A percentile compares a stretch with the other conserved stretches of the same genome.
phyloP scores from a whole-genome alignment of 1,139 yeast genomes.

The Eremothecium gossypii region DNA sequence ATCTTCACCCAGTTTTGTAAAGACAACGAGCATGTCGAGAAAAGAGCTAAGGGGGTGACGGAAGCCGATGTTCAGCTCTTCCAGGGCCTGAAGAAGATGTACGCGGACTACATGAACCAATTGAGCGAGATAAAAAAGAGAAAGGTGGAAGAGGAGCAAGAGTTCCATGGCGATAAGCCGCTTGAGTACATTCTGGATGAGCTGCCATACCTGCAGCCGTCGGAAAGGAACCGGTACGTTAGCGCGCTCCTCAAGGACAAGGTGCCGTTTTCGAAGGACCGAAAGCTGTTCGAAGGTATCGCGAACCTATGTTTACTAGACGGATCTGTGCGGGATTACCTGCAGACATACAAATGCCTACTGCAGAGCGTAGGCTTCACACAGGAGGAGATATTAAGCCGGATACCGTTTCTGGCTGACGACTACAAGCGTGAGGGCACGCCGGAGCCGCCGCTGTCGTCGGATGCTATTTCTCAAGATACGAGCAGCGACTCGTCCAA shows the following conservation, averaged over 20 bases:
- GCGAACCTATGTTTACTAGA: slow-evolving; percentile 22
- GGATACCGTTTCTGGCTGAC: slow-evolving; percentile 7
- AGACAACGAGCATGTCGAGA: slow-evolving; percentile 25
- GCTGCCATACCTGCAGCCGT: slow-evolving; percentile 18
- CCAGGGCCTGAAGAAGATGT: slow-evolving; percentile 26
- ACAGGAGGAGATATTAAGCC: slow-evolving; percentile 9
- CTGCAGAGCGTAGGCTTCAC: slow-evolving; percentile 13
- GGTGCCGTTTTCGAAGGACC: slow-evolving; percentile 7
- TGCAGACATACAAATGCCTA: slow-evolving; percentile 13
- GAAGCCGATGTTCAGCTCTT: slow-evolving; percentile 24
- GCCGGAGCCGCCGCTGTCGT: slow-evolving; percentile 4
- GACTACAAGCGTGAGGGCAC: slow-evolving; percentile 1
- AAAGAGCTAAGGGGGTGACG: slow-evolving; percentile 17
- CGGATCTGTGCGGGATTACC: slow-evolving; percentile 20
- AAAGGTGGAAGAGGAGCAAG: slow-evolving; percentile 10
- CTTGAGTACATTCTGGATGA: slow-evolving; percentile 17
- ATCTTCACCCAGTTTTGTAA: slow-evolving; percentile 21
- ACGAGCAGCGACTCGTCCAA: slow-evolving; percentile 4
- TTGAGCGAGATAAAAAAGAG: slow-evolving; percentile 17
- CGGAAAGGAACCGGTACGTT: slow-evolving; percentile 20
- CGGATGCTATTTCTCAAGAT: slow-evolving; percentile 2
- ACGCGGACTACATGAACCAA: slow-evolving; percentile 23
- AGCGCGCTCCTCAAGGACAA: slow-evolving; percentile 12
- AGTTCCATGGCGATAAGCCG: slow-evolving; percentile 10
- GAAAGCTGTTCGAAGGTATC: slow-evolving; percentile 14